Evolutionary conservation across 176 grass and related monocot species (phyloP).

Genomic region (Triticum aestivum): DNA sequence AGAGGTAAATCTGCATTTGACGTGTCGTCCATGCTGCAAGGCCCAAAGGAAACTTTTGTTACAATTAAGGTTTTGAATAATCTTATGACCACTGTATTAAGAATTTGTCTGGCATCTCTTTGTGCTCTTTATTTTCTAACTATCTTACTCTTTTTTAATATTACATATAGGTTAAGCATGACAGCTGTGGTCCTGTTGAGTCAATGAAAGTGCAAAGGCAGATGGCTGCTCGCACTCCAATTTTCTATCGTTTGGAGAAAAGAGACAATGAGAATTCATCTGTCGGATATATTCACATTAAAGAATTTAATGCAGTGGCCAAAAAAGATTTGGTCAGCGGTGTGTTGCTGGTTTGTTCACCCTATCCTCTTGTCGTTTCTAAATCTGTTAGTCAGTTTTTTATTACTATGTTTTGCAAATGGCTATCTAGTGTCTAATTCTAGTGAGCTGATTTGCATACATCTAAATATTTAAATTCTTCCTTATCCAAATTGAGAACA

Average conservation of each 20-base stretch:
- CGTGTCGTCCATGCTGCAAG: slow-evolving; percentile 86
- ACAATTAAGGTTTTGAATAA: slow-evolving; percentile 66
- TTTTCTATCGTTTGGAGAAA: slow-evolving; percentile 95
- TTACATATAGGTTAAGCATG: slow-evolving; percentile 83
- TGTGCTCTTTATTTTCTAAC: slow-evolving; percentile 12
- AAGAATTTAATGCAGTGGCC: slow-evolving; percentile 96
- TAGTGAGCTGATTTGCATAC: slow-evolving; percentile 13
- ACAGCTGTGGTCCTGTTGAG: slow-evolving; percentile 73
- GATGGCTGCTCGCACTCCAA: slow-evolving; percentile 68
- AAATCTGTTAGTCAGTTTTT: neutral
- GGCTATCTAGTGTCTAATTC: slow-evolving; percentile 7
- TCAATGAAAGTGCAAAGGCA: slow-evolving; percentile 94
- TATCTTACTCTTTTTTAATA: slow-evolving; percentile 31
- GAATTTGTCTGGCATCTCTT: neutral
- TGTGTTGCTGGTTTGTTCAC: slow-evolving; percentile 50
- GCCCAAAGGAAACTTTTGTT: slow-evolving; percentile 93
- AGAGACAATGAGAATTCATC: slow-evolving; percentile 58
- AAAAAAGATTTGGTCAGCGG: slow-evolving; percentile 99
- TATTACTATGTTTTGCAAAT: slow-evolving; percentile 11
- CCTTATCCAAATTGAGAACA: neutral
- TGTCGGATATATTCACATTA: slow-evolving; percentile 91
- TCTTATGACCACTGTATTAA: slow-evolving; percentile 22
- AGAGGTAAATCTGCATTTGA: slow-evolving; percentile 91
- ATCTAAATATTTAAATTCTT: slow-evolving; percentile 3
- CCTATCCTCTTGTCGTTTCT: slow-evolving; percentile 20